These are phyloP conservation scores for Gracilaria gracilis DNA, from an alignment of 23 red algal species.

Conservation along the genomic window DNA sequence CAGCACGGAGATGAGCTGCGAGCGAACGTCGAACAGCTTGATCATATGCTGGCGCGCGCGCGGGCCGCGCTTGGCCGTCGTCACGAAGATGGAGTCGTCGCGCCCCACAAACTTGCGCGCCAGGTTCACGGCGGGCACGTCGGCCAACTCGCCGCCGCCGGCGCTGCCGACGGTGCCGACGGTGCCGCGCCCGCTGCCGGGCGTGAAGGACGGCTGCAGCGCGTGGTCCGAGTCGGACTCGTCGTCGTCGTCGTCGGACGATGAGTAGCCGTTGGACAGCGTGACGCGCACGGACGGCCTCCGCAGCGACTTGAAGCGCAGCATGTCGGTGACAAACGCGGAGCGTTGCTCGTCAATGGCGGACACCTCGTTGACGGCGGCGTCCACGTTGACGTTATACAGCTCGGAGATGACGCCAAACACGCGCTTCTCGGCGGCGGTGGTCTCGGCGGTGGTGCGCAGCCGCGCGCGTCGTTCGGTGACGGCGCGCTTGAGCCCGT, in stretches of 20 bases:
- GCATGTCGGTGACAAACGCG: constrained; percentile 9
- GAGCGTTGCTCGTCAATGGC: constrained; percentile 16
- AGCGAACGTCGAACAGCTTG: constrained; percentile 2
- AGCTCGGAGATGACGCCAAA: not conserved
- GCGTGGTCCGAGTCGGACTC: not conserved
- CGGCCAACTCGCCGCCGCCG: too few species aligned
- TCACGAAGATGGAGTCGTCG: not conserved
- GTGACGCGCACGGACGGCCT: not conserved
- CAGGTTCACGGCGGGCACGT: not conserved
- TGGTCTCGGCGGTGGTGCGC: not conserved
- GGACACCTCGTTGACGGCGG: not conserved
- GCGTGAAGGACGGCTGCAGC: too few species aligned
- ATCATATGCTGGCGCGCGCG: not conserved
- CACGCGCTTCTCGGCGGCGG: not conserved
- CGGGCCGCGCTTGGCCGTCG: not conserved
- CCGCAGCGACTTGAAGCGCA: not conserved
- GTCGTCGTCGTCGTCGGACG: not conserved
- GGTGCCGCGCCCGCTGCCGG: too few species aligned
- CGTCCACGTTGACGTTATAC: constrained; percentile 24
- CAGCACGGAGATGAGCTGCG: constrained; percentile 38
- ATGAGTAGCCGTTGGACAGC: not conserved
- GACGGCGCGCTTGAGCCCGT: not conserved
- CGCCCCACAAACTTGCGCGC: not conserved
- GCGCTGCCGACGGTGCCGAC: too few species aligned
- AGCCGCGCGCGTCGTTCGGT: not conserved